Base-by-base conservation (phyloP, 306 rosid species). In the Prunus mume region DNA sequence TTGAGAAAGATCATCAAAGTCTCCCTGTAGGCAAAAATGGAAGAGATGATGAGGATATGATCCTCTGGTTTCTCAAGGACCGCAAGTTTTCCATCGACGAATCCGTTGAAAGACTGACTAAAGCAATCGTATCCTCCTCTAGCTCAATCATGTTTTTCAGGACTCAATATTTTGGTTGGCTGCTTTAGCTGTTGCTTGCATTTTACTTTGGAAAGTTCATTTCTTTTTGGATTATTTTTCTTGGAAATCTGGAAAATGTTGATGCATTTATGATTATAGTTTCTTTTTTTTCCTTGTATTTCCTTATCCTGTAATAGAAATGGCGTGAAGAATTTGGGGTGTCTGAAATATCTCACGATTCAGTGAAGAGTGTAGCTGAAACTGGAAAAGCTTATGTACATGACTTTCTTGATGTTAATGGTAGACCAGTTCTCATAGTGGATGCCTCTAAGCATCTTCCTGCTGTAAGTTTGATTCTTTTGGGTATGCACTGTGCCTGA, bases 11-110 rank as follows among this genome's bases (percentile, higher is more conserved):
- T 69, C 60, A 88, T 24, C 65, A 19, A 20, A 58, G 64, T 66
- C 99, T 95, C 75, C 99, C 97, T 25, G 80, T 88, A 1, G 99
- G 99, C 22, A 86, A 72, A 75, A 87, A 92, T 82, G 99, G 99
- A 74, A 89, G 99, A 76, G 97, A 95, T 78, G 99, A 95, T n/a
- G 99, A 95, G 76, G 96, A 95, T 73, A 79, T 95, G 97, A 95
- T 95, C 80, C 80, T 87, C 38, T 90, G 97, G 99, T 95, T 92
- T 85, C 97, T 95, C 50, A 90, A 85, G 85, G 99, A 95, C 77
- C 87, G 99, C 14, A 89, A 81, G 45, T 95, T 89, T 78, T 88
- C 87, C 41, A 89, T 87, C 25, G 86, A 83, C 9, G 93, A 95
- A 12, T 84, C 97, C 47, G 82, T 82, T 78, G 83, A 83, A 50